phyloP scores from a whole-genome alignment of 768 basidiomycete genomes.

The Phlebiopsis gigantea region DNA sequence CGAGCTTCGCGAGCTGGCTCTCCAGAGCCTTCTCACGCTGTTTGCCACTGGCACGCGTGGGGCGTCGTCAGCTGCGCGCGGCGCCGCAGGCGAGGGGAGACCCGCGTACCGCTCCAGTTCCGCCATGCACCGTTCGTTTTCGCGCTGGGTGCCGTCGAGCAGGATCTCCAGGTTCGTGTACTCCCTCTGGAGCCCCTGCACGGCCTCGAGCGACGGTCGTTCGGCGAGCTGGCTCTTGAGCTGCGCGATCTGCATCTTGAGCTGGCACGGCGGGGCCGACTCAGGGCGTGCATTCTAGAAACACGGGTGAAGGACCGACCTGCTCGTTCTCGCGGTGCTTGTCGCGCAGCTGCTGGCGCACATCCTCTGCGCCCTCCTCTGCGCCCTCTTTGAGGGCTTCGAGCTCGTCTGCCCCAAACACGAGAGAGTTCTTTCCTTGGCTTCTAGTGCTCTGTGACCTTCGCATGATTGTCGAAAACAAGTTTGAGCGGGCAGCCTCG shows the following conservation, averaged over 20 bases:
- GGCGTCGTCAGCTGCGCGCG: background rate
- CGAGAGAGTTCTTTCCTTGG: no score
- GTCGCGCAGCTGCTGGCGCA: no score
- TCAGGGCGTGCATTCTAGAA: no score
- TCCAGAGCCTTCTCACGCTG: slow-evolving; percentile 76
- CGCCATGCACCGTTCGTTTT: slow-evolving; percentile 82
- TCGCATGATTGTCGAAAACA: no score
- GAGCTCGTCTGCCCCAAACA: no score
- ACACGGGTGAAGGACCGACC: no score
- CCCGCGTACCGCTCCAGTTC: slow-evolving; percentile 70
- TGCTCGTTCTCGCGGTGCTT: no score
- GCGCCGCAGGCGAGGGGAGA: background rate
- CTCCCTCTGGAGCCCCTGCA: slow-evolving; percentile 67
- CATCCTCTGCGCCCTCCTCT: no score
- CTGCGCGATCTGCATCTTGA: slow-evolving; percentile 54
- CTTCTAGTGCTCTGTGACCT: no score
- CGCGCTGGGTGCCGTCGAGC: slow-evolving; percentile 74
- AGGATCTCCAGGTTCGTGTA: slow-evolving; percentile 72
- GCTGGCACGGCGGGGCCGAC: no score
- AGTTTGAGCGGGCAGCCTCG: no score
- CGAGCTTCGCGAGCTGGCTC: slow-evolving; percentile 60
- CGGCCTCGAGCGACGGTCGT: slow-evolving; percentile 61
- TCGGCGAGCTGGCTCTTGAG: slow-evolving; percentile 63
- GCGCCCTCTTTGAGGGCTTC: no score
- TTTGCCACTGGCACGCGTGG: slow-evolving; percentile 38